A percentile compares a stretch with the other conserved stretches of the same genome.
Evolutionary conservation across 805 yeast species (phyloP).

Genomic region (Zygosaccharomyces bisporus): DNA sequence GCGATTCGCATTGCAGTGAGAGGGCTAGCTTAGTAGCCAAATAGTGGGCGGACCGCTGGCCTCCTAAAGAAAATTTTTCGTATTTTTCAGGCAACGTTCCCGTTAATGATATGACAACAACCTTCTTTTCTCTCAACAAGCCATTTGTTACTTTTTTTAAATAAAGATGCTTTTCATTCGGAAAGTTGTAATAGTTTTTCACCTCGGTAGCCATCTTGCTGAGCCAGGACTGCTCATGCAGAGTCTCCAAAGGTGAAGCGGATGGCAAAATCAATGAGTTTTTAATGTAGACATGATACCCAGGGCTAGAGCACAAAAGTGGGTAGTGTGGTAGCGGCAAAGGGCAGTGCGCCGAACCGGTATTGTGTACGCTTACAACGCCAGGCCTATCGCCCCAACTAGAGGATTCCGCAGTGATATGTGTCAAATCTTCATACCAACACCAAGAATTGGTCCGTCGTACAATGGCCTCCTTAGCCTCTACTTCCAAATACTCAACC

Average conservation of each 20-base stretch:
- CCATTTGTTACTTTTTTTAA: constrained; percentile 25
- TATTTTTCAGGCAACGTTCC: constrained; percentile 36
- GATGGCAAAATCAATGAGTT: constrained; percentile 34
- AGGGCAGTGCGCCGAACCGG: constrained; percentile 32
- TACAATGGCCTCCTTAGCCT: constrained; percentile 25
- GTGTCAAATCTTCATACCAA: constrained; percentile 32
- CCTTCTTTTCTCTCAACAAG: constrained; percentile 24
- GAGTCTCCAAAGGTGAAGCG: constrained; percentile 24
- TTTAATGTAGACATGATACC: constrained; percentile 24
- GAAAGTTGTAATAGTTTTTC: constrained; percentile 38
- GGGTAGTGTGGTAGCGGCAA: constrained; percentile 28
- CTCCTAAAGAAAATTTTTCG: constrained; percentile 29
- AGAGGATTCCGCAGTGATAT: constrained; percentile 12
- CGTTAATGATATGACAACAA: constrained; percentile 31
- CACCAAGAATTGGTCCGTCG: constrained; percentile 30
- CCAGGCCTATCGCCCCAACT: constrained; percentile 22
- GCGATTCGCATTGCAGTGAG: constrained; percentile 30
- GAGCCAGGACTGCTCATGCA: constrained; percentile 33
- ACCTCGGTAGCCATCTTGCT: constrained; percentile 38
- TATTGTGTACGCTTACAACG: constrained; percentile 27
- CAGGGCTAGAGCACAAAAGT: constrained; percentile 13
- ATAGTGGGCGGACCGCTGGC: constrained; percentile 29
- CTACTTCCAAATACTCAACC: constrained; percentile 25
- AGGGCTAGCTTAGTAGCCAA: constrained; percentile 30
- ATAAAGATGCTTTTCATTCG: constrained; percentile 38